These are phyloP conservation scores for Pseudofabraea citricarpa DNA, from an alignment of 2,329 filamentous ascomycete species.

Conservation along the genomic window DNA sequence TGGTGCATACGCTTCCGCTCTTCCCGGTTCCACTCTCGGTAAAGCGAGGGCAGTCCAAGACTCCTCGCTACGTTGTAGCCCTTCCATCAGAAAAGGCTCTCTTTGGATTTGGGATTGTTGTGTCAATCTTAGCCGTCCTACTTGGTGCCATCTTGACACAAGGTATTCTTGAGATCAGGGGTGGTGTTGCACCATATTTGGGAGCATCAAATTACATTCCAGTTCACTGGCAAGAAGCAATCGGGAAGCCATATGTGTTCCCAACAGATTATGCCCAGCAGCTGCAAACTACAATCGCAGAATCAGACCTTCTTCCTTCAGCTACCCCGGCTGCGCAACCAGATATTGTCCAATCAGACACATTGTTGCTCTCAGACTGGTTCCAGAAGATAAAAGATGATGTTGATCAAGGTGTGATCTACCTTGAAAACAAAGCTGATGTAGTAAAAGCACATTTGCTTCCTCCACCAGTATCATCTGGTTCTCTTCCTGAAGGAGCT, in stretches of 20 bases:
- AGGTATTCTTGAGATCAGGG: slow-evolving; percentile 25
- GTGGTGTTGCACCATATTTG: slow-evolving; percentile 17
- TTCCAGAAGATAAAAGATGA: slow-evolving; percentile 4
- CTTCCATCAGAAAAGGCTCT: slow-evolving; percentile 20
- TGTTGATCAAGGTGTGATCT: slow-evolving; percentile 9
- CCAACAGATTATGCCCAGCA: slow-evolving; percentile 6
- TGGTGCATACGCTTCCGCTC: slow-evolving; percentile 29
- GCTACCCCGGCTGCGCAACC: background rate
- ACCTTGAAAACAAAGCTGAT: slow-evolving; percentile 5
- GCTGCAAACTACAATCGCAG: background rate
- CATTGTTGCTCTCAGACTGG: background rate
- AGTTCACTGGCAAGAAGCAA: slow-evolving; percentile 16
- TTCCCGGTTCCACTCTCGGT: slow-evolving; percentile 25
- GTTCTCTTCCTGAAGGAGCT: slow-evolving; percentile 10
- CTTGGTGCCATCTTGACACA: slow-evolving; percentile 22
- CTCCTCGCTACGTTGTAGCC: slow-evolving; percentile 26
- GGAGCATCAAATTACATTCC: slow-evolving; percentile 20
- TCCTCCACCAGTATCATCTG: slow-evolving; percentile 12
- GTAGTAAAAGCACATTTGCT: slow-evolving; percentile 18
- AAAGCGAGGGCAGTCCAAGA: slow-evolving; percentile 22
- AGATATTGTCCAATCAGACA: too few relatives aligned
- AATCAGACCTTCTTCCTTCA: background rate
- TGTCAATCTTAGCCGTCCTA: slow-evolving; percentile 18
- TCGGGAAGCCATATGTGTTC: slow-evolving; percentile 20
- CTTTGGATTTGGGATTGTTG: slow-evolving; percentile 14